Evolutionary conservation across 768 basidiomycete species (phyloP), one percentile per base, ranked within the genome.

Genomic region (Calocera cornea): DNA sequence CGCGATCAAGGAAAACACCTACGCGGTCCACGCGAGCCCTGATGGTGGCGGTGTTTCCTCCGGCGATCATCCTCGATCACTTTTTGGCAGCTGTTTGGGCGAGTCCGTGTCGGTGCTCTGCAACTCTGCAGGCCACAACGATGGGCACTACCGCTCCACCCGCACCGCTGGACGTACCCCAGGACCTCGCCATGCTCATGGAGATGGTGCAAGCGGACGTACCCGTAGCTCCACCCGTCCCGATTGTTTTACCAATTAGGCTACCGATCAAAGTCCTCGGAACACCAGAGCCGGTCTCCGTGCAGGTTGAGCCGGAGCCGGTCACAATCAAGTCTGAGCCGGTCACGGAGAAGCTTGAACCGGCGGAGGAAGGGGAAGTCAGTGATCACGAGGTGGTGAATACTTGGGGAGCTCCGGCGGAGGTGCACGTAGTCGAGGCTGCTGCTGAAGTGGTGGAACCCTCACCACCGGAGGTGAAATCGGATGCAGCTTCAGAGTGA

Each of bases 341-440:
- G 40, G 65, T 70, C 24, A 68, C 70, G 65, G 29, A 41, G 41
- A 68, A 72, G 68, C 68, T 72, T 68, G 34, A 36, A 34, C 33
- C 22, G 27, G 36, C 36, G 14, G 36, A 38, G 14, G 64, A 65
- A 41, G 71, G 71, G 2, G 60, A 69, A 17, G 1, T 27, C 29
- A 31, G 69, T 24, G 41, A 41, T 17, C 34, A 31, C 0, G 68
- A 68, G 41, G 68, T 36, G 19, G 24, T 8, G 0, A 19, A 60
- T 29, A 17, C 34, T 24, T 44, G 7, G 44, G 44, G 19, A 19
- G 44, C 24, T 24, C 24, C 54, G 11, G 24, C 27, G 1, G 49
- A 65, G 34, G 34, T 38, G 34, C 60, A 50, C 2, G 65, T 33
- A 34, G 17, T 12, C 33, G 24, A 31, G 41, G 34, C 49, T 38